Conservation (phyloP, 768 basidiomycete genomes). For the Jaapia argillacea region DNA sequence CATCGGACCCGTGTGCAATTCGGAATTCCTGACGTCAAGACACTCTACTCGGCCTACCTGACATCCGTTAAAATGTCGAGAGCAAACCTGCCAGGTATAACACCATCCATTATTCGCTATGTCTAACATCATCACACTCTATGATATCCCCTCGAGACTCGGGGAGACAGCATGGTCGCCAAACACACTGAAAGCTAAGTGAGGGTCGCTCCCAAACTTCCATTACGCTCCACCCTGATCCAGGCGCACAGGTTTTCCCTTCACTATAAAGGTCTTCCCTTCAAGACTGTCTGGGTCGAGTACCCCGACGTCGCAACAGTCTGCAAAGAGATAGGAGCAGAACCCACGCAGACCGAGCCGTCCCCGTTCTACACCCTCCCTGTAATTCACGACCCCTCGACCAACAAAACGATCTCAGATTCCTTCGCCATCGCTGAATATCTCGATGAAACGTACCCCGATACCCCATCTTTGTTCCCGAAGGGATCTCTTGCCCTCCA, state of each 20-base stretch:
- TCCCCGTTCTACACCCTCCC: conserved; percentile 31
- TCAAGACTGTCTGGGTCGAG: conserved; percentile 42
- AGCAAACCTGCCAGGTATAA: too few relatives aligned
- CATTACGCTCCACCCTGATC: background rate
- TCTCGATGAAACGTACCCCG: conserved; percentile 35
- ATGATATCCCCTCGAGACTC: background rate
- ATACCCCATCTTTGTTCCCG: conserved; percentile 28
- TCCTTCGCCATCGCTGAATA: conserved; percentile 36
- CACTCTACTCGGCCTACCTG: too few relatives aligned
- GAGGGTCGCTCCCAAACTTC: background rate
- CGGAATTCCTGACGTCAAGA: too few relatives aligned
- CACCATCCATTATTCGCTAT: too few relatives aligned
- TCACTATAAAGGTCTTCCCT: conserved; percentile 30
- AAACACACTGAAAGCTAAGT: background rate
- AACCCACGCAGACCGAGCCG: conserved; percentile 25
- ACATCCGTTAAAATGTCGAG: too few relatives aligned
- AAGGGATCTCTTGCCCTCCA: conserved; percentile 25
- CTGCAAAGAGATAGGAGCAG: conserved; percentile 25
- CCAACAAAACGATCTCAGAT: conserved; percentile 24
- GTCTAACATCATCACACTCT: background rate
- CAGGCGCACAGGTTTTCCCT: conserved; percentile 7
- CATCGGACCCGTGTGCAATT: too few relatives aligned
- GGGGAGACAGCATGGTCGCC: background rate
- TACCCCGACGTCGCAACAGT: conserved; percentile 34
- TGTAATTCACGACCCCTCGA: conserved; percentile 33